Evolutionary conservation across 306 rosid species (phyloP).

Genomic region (Prunus dulcis): DNA sequence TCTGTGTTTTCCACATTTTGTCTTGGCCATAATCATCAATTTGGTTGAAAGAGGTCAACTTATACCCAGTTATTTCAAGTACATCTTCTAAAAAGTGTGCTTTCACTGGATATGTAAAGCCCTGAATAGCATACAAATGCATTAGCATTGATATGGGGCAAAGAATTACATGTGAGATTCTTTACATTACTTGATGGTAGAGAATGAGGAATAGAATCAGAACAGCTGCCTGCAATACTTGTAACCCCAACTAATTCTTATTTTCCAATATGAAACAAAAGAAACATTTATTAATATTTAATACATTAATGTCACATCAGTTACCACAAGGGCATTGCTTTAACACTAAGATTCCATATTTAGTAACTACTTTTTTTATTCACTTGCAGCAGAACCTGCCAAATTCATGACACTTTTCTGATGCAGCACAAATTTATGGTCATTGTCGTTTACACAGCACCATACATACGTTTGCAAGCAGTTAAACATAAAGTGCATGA

Average conservation of each 20-base stretch:
- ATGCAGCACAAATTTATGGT: not conserved
- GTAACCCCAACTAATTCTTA: not conserved
- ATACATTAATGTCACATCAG: not conserved
- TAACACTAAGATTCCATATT: not conserved
- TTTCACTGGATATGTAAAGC: conserved; percentile 86
- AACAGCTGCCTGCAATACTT: not conserved
- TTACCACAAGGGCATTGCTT: not conserved
- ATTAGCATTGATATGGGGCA: conserved; percentile 22
- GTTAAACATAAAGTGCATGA: not conserved
- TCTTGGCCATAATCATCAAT: conserved; percentile 99
- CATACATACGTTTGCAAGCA: not conserved
- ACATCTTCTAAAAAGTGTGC: conserved; percentile 87
- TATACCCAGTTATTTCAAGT: conserved; percentile 85
- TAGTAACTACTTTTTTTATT: not conserved
- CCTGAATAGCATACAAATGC: conserved; percentile 48
- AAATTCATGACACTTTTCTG: not conserved
- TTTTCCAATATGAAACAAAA: not conserved
- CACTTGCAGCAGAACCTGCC: not conserved
- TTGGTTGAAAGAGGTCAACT: conserved; percentile 81
- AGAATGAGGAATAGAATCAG: not conserved
- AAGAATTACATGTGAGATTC: not conserved
- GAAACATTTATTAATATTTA: not conserved
- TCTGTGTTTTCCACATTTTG: conserved; percentile 93
- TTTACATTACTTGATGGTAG: not conserved
- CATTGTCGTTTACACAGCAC: not conserved